phyloP scores from a whole-genome alignment of 495 filamentous ascomycete genomes.

The Bathelium albidoporum region DNA sequence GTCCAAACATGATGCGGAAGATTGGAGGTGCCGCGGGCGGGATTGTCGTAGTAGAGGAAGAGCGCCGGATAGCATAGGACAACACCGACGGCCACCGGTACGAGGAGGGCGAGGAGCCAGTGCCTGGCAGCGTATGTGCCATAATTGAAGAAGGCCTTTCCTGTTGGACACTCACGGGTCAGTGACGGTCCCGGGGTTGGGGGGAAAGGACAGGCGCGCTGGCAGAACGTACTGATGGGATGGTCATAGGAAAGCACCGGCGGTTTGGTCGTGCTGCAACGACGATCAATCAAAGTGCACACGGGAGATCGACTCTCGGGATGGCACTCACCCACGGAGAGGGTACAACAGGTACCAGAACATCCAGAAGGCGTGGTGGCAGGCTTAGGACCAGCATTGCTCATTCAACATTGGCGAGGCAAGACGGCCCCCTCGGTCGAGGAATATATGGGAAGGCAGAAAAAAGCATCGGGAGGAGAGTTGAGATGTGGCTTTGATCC shows the following conservation, averaged over 20 bases:
- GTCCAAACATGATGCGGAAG: conserved; percentile 71
- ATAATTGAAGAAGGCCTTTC: conserved; percentile 46
- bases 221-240: conserved; percentile 38
- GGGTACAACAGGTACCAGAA: conserved; percentile 53
- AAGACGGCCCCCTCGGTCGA: neutral
- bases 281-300: conserved; percentile 7
- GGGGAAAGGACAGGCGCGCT: neutral
- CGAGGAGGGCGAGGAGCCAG: conserved; percentile 53
- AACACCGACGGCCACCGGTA: conserved; percentile 52
- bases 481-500: neutral
- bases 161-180: neutral
- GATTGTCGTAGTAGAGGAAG: conserved; percentile 51
- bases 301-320: conserved; percentile 9
- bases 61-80: conserved; percentile 56
- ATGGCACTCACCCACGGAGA: conserved; percentile 45
- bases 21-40: conserved; percentile 47
- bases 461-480: neutral
- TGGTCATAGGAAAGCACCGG: conserved; percentile 49
- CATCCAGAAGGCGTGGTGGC: conserved; percentile 10
- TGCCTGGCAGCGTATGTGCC: conserved; percentile 54
- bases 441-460: neutral
- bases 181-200: neutral
- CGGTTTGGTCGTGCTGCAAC: conserved; percentile 43
- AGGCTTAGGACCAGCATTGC: conserved; percentile 2
- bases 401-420: neutral